Conservation (phyloP, 2,329 filamentous ascomycete species). For the Arthrobotrys sphaeroides region DNA sequence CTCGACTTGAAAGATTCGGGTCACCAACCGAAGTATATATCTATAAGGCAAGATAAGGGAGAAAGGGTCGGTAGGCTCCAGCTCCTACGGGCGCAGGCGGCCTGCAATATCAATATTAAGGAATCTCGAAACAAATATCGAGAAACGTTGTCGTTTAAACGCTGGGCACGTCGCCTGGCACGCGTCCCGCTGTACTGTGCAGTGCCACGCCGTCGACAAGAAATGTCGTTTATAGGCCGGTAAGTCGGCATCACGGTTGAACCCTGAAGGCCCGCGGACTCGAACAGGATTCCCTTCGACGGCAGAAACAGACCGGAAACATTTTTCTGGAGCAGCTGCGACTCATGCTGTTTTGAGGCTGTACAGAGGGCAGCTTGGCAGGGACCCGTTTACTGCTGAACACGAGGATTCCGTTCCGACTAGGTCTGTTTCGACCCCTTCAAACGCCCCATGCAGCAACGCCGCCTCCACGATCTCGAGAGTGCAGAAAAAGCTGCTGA, state of each 20-base stretch:
- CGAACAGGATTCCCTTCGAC: neutral
- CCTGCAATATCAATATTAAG: neutral
- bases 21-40: slow-evolving; percentile 7
- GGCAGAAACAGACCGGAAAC: slow-evolving; percentile 39
- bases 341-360: slow-evolving; percentile 35
- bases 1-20: slow-evolving; percentile 16
- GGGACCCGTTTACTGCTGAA: slow-evolving; percentile 11
- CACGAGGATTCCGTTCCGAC: slow-evolving; percentile 27
- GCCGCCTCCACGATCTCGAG: slow-evolving; percentile 11
- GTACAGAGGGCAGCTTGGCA: slow-evolving; percentile 24
- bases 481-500: slow-evolving; percentile 7
- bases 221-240: neutral
- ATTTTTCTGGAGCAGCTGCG: slow-evolving; percentile 14
- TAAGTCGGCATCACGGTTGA: neutral
- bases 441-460: slow-evolving; percentile 39
- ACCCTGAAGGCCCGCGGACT: neutral
- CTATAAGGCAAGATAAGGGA: neutral
- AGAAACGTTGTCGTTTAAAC: slow-evolving; percentile 27
- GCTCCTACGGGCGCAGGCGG: neutral
- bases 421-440: slow-evolving; percentile 39
- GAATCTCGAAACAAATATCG: slow-evolving; percentile 20
- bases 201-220: neutral
- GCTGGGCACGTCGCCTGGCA: slow-evolving; percentile 5
- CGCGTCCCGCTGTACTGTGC: neutral
- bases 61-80: neutral